Percentiles rank a stretch among this genome's conserved stretches.
Evolutionary conservation across 768 basidiomycete species (phyloP).

Genomic region (Trametes coccinea): DNA sequence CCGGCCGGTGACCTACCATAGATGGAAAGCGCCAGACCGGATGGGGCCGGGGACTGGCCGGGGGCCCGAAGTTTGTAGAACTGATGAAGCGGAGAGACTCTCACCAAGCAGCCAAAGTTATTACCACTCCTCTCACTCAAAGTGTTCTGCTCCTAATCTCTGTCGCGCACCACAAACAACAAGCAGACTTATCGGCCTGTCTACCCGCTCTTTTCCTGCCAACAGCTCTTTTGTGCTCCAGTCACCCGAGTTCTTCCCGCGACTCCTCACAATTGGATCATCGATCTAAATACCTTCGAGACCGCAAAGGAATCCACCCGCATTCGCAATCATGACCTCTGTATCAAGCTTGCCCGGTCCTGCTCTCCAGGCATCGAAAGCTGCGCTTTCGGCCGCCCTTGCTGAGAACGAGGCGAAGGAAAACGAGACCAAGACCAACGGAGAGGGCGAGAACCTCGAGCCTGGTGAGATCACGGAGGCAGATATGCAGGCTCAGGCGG

Average conservation of each 20-base stretch:
- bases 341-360: slow-evolving; percentile 57
- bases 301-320: not conserved
- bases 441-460: slow-evolving; percentile 45
- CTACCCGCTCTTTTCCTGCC: slow-evolving; percentile 11
- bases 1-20: not conserved
- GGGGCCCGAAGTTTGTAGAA: slow-evolving; percentile 11
- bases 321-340: slow-evolving; percentile 18
- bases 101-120: slow-evolving; percentile 17
- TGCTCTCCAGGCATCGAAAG: slow-evolving; percentile 77
- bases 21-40: not conserved
- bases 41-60: not conserved
- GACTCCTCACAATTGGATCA: not conserved
- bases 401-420: slow-evolving; percentile 47
- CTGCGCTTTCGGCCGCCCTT: slow-evolving; percentile 74
- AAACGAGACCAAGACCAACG: slow-evolving; percentile 37
- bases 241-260: not conserved
- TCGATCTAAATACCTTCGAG: slow-evolving; percentile 8
- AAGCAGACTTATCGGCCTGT: not conserved
- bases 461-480: slow-evolving; percentile 87
- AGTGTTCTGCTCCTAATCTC: slow-evolving; percentile 16
- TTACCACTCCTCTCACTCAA: slow-evolving; percentile 8
- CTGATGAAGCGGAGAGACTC: slow-evolving; percentile 16
- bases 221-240: slow-evolving; percentile 8
- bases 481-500: slow-evolving; percentile 81
- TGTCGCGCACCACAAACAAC: not conserved